Conservation (phyloP, 2,329 filamentous ascomycete species). For the Penicillium sclerotiorum region DNA sequence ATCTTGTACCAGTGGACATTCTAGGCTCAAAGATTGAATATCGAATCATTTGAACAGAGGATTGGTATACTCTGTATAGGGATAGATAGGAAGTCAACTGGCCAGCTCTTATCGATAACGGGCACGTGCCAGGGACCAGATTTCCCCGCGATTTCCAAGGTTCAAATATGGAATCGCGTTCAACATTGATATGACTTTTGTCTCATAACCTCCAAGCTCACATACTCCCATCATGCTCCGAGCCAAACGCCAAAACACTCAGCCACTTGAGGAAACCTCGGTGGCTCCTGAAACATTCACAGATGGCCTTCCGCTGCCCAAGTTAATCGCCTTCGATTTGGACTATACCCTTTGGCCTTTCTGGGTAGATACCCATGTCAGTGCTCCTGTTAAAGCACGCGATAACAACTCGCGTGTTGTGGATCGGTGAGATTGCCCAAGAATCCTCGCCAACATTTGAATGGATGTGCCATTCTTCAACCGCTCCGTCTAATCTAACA, state of each 20-base stretch:
- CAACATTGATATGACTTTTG: background rate
- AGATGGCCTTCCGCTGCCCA: constrained; percentile 72
- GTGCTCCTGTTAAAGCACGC: constrained; percentile 68
- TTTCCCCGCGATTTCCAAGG: background rate
- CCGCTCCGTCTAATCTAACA: background rate
- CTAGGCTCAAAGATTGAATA: no score
- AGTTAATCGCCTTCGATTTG: constrained; percentile 88
- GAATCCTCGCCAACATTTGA: background rate
- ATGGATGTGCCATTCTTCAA: background rate
- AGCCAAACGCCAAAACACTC: constrained; percentile 37
- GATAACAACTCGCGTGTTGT: constrained; percentile 53
- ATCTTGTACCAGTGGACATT: no score
- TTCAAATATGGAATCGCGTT: background rate
- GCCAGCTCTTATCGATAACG: background rate
- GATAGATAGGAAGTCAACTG: no score
- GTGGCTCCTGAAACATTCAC: constrained; percentile 59
- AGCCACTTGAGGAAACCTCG: constrained; percentile 38
- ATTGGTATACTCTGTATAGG: no score
- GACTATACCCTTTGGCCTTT: constrained; percentile 99
- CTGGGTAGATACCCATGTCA: constrained; percentile 94
- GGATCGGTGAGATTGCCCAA: constrained; percentile 39
- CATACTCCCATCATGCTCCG: constrained; percentile 31
- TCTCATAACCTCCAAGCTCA: background rate
- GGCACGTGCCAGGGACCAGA: background rate
- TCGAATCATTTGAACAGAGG: no score